Conservation (phyloP, 2,329 filamentous ascomycete genomes). For the Coniochaeta sp. region DNA sequence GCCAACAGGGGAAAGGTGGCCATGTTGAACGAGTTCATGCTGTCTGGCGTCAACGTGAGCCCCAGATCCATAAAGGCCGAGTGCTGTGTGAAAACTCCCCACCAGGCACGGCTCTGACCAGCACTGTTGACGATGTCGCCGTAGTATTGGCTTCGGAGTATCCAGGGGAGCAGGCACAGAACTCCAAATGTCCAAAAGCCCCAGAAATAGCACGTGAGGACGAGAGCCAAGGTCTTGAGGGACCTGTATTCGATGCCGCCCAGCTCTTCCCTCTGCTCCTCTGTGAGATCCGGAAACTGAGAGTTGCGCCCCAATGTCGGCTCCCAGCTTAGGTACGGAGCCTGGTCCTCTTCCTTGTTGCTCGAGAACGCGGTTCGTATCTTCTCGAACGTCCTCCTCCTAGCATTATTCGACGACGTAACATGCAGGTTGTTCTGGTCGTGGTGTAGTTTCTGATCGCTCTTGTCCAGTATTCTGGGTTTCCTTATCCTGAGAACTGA, state of each 20-base stretch:
- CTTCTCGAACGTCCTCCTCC: slow-evolving; percentile 46
- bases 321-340: slow-evolving; percentile 91
- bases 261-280: slow-evolving; percentile 89
- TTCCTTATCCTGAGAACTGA: slow-evolving; percentile 36
- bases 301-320: slow-evolving; percentile 92
- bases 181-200: slow-evolving; percentile 75
- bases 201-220: slow-evolving; percentile 75
- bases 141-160: slow-evolving; percentile 56
- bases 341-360: slow-evolving; percentile 45
- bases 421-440: slow-evolving; percentile 23
- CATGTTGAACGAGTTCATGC: slow-evolving; percentile 81
- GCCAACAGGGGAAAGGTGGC: slow-evolving; percentile 71
- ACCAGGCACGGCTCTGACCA: slow-evolving; percentile 70
- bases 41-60: slow-evolving; percentile 85
- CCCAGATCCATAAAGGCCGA: slow-evolving; percentile 95
- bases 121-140: slow-evolving; percentile 54
- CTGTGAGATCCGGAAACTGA: slow-evolving; percentile 77
- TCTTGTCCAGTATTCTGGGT: slow-evolving; percentile 29
- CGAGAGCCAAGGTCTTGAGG: slow-evolving; percentile 73
- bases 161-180: slow-evolving; percentile 73
- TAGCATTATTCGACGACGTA: slow-evolving; percentile 4
- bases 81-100: slow-evolving; percentile 82
- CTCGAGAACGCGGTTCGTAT: slow-evolving; percentile 51
- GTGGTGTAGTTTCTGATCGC: slow-evolving; percentile 29
- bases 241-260: slow-evolving; percentile 96